A percentile compares a stretch with the other conserved stretches of the same genome.
Conservation (phyloP, 2,329 filamentous ascomycete genomes). For the Colletotrichum noveboracense region DNA sequence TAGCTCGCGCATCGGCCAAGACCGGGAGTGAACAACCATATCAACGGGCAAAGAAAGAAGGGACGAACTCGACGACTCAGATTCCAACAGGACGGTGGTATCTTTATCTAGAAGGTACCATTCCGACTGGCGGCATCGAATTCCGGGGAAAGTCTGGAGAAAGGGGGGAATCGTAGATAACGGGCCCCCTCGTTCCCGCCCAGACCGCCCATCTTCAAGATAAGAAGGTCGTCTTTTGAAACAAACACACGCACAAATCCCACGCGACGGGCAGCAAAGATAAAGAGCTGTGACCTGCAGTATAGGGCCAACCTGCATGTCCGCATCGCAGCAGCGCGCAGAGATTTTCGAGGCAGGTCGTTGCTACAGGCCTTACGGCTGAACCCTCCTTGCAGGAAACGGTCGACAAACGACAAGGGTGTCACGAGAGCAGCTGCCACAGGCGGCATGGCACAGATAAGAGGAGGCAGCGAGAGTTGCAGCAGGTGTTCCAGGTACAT, state of each 20-base stretch:
- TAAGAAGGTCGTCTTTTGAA: constrained; percentile 4
- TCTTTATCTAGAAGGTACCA: not conserved
- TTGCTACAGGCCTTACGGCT: not conserved
- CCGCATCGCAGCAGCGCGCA: not conserved
- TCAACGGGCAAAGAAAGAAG: not conserved
- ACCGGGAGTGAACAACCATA: not conserved
- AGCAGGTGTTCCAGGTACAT: not conserved
- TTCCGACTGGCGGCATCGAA: not conserved
- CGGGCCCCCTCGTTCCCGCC: not conserved
- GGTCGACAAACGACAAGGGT: not conserved
- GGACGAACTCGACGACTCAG: not conserved
- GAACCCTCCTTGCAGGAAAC: not conserved
- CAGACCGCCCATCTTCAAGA: constrained; percentile 9
- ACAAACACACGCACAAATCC: not conserved
- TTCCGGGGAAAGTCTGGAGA: not conserved
- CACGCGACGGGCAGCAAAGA: not conserved
- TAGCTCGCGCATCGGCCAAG: not conserved
- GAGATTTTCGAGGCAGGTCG: not conserved
- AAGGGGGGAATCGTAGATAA: not conserved
- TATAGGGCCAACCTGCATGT: not conserved
- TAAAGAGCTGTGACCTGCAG: not conserved
- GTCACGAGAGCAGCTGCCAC: not conserved
- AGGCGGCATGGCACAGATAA: not conserved
- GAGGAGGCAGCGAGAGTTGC: not conserved
- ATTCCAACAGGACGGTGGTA: not conserved